Base-by-base conservation (phyloP, 2,329 filamentous ascomycete genomes). In the Didymella sp. region DNA sequence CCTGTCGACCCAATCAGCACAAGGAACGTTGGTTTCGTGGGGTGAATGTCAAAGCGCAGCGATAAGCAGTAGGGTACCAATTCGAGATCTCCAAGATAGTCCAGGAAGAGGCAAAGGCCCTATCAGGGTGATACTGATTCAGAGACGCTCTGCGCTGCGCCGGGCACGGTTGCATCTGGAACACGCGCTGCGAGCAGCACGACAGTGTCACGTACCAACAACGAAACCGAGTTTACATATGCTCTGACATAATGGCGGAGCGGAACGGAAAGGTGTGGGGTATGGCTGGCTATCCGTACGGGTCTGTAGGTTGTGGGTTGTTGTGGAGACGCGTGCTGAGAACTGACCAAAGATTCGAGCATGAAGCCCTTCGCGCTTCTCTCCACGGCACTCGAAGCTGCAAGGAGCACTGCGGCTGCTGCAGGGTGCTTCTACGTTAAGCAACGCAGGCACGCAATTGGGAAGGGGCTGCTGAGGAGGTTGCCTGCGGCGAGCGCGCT, bases 211-310 rank as follows among this genome's bases (percentile, higher is more conserved):
- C 44, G 46, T 45, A 19, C n/a, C 35, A 42, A 35, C 22, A 27
- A 30, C n/a, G 2, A 46, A n/a, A 40, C 33, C 22, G 17, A 48
- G 6, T 51, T 57, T 57, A 48, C 44, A 60, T 50, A 47, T 33
- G 31, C 49, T 50, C 48, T 68, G 63, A 68, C 65, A 62, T 64
- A 67, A 67, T 64, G 58, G 50, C 51, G 46, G 52, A 56, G 28
- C 19, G 46, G 52, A 56, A 47, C 49, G 42, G 58, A 50, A 25
- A 45, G 15, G 49, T 62, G 65, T 68, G 65, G 65, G 63, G 63
- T 49, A 38, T 53, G 47, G 47, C 56, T 38, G 45, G 51, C 48
- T 45, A 55, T 59, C 46, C 42, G 55, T 45, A 52, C 33, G 46
- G 60, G 37, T 49, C 37, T 59, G 55, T n/a, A 41, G 37, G 13